phyloP scores from a whole-genome alignment of 805 yeast genomes.

The Candida ulmi region DNA sequence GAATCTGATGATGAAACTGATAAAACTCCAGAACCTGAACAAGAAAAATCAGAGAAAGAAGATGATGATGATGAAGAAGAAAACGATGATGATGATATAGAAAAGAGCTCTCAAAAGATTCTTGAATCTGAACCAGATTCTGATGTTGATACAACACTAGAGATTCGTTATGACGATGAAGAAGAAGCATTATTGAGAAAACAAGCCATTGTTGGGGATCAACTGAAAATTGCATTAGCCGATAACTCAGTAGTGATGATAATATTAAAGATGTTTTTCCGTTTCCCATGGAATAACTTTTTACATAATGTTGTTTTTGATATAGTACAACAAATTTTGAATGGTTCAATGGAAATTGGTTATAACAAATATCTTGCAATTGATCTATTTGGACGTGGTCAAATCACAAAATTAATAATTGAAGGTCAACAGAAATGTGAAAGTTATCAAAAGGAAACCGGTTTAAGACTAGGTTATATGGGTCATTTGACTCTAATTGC shows the following conservation, averaged over 20 bases:
- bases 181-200: slow-evolving; percentile 39
- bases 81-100: slow-evolving; percentile 15
- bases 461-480: slow-evolving; percentile 84
- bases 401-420: slow-evolving; percentile 52
- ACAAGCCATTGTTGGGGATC: slow-evolving; percentile 80
- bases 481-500: slow-evolving; percentile 94
- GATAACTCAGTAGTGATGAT: slow-evolving; percentile 67
- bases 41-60: neutral
- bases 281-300: slow-evolving; percentile 95
- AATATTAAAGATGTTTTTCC: slow-evolving; percentile 70
- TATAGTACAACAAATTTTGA: slow-evolving; percentile 88
- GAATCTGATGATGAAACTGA: slow-evolving; percentile 15
- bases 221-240: slow-evolving; percentile 71
- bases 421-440: slow-evolving; percentile 58
- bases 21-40: neutral
- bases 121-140: slow-evolving; percentile 23
- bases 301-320: slow-evolving; percentile 97
- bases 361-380: slow-evolving; percentile 72
- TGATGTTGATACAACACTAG: slow-evolving; percentile 21
- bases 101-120: slow-evolving; percentile 2
- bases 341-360: slow-evolving; percentile 80
- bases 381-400: slow-evolving; percentile 64
- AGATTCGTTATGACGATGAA: slow-evolving; percentile 30
- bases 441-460: slow-evolving; percentile 50
- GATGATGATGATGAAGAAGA: slow-evolving; percentile 13